phyloP scores from a whole-genome alignment of 140 eudicot genomes.

The Oenanthe javanica region DNA sequence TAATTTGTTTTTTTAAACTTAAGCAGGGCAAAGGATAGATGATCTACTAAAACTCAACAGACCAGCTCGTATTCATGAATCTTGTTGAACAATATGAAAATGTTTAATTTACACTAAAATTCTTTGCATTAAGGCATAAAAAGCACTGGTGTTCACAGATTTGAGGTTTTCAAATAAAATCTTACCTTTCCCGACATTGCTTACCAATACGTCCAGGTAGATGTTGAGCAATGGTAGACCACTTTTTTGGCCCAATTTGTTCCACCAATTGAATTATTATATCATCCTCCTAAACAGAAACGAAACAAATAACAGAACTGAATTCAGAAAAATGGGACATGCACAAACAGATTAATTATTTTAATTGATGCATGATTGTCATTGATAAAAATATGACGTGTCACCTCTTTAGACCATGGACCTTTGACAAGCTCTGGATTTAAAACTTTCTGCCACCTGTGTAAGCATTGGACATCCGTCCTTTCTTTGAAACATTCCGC shows the following conservation, averaged over 20 bases:
- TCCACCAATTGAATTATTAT: slow-evolving; percentile 56
- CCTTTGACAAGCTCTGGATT: slow-evolving; percentile 95
- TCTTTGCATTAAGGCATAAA: background rate
- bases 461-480: slow-evolving; percentile 81
- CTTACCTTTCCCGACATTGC: slow-evolving; percentile 91
- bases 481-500: slow-evolving; percentile 85
- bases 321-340: slow-evolving; percentile 3
- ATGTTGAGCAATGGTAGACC: slow-evolving; percentile 83
- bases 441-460: slow-evolving; percentile 87
- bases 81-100: background rate
- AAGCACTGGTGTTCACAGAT: background rate
- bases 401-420: slow-evolving; percentile 92
- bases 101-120: background rate
- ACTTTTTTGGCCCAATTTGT: slow-evolving; percentile 67
- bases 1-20: background rate
- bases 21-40: background rate
- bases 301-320: background rate
- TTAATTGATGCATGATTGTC: background rate
- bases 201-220: slow-evolving; percentile 88
- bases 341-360: slow-evolving; percentile 3
- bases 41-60: background rate
- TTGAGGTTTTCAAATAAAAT: background rate
- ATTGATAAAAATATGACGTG: background rate
- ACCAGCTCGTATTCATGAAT: background rate
- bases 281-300: slow-evolving; percentile 67